phyloP scores from a whole-genome alignment of 192 early-diverging fungal genomes.

The Linnemannia hyalina region DNA sequence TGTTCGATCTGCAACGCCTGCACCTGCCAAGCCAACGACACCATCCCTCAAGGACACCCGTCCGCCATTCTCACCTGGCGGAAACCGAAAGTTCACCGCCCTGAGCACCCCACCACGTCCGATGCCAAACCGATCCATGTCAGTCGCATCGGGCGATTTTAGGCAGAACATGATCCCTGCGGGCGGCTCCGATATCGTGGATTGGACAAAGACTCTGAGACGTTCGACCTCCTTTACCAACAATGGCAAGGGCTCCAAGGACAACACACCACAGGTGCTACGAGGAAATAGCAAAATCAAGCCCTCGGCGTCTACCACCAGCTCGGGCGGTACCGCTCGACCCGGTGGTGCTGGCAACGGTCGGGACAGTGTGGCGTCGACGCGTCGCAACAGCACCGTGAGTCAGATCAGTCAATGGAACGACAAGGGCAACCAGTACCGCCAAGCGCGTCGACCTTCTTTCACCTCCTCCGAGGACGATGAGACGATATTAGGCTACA shows the following conservation, averaged over 20 bases:
- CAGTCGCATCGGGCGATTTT: constrained; percentile 25
- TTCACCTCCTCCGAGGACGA: constrained; percentile 43
- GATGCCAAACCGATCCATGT: constrained; percentile 20
- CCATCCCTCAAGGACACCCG: constrained; percentile 24
- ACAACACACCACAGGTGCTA: not conserved
- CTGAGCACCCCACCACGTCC: constrained; percentile 30
- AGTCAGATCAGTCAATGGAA: constrained; percentile 5
- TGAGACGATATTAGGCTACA: constrained; percentile 32
- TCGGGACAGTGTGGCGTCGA: not conserved
- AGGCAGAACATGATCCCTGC: not conserved
- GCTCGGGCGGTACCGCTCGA: not conserved
- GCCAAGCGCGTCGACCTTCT: not conserved
- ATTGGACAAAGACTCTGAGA: constrained; percentile 33
- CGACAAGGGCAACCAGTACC: not conserved
- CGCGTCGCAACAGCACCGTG: constrained; percentile 12
- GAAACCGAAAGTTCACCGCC: constrained; percentile 35
- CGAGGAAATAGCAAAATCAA: constrained; percentile 4
- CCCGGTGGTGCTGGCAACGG: not conserved
- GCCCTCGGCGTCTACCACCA: not conserved
- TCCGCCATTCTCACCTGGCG: constrained; percentile 45
- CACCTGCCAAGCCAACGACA: constrained; percentile 4
- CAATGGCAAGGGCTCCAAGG: constrained; percentile 6
- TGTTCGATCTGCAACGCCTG: constrained; percentile 16
- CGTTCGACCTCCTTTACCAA: constrained; percentile 22
- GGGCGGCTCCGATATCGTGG: constrained; percentile 5